Conservation (phyloP, 2,329 filamentous ascomycete genomes). For the Fusarium palustre region DNA sequence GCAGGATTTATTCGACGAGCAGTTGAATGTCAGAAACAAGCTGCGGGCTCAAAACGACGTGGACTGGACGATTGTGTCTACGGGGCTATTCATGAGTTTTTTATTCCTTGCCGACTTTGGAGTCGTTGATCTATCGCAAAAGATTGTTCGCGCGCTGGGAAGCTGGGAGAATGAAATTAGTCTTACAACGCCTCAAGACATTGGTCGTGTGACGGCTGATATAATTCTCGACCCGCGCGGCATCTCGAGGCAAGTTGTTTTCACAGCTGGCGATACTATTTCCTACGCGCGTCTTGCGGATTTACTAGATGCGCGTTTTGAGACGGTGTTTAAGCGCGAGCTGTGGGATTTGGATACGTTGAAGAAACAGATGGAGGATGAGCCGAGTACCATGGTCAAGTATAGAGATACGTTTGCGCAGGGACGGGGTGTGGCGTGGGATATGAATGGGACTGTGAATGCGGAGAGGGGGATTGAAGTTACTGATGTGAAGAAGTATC, state of each 20-base stretch:
- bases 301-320: constrained; percentile 59
- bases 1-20: constrained; percentile 76
- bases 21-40: constrained; percentile 67
- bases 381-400: constrained; percentile 66
- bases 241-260: constrained; percentile 61
- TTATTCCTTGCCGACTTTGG: constrained; percentile 73
- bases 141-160: constrained; percentile 66
- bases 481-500: constrained; percentile 57
- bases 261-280: constrained; percentile 71
- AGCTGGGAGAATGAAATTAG: constrained; percentile 72
- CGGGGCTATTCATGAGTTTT: constrained; percentile 78
- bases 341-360: constrained; percentile 62
- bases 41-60: constrained; percentile 61
- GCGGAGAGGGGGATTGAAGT: constrained; percentile 58
- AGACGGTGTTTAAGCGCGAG: constrained; percentile 58
- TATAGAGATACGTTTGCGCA: constrained; percentile 72
- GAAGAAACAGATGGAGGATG: constrained; percentile 57
- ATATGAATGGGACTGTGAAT: constrained; percentile 65
- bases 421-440: constrained; percentile 70
- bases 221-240: constrained; percentile 59
- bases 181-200: constrained; percentile 72
- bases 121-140: constrained; percentile 63
- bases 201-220: constrained; percentile 70
- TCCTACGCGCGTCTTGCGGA: constrained; percentile 66
- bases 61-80: constrained; percentile 74